A percentile compares a stretch with the other conserved stretches of the same genome.
phyloP scores from a whole-genome alignment of 805 yeast genomes.

The Kuraishia capsulata region DNA sequence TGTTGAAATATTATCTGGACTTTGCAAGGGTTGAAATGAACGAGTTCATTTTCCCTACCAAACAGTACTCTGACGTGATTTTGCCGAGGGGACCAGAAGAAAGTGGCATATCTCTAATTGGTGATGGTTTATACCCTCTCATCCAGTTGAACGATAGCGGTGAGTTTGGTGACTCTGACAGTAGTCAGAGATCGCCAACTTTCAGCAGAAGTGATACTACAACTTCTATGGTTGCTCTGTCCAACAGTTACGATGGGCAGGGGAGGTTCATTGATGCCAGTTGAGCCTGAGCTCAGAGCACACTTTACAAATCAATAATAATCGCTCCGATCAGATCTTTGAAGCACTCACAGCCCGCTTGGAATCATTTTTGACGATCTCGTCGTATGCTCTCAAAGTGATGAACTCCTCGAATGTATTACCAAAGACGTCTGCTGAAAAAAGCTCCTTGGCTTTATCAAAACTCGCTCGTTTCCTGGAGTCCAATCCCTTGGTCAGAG shows the following conservation, averaged over 20 bases:
- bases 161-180: constrained; percentile 7
- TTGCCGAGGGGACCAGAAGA: constrained; percentile 62
- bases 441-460: constrained; percentile 43
- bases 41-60: constrained; percentile 58
- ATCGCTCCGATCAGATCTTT: neutral
- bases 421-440: constrained; percentile 56
- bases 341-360: neutral
- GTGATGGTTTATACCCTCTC: constrained; percentile 50
- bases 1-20: constrained; percentile 40
- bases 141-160: constrained; percentile 5
- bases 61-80: constrained; percentile 64
- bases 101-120: constrained; percentile 47
- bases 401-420: constrained; percentile 57
- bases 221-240: constrained; percentile 7
- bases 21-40: constrained; percentile 58
- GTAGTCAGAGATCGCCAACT: neutral
- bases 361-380: constrained; percentile 27
- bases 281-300: neutral
- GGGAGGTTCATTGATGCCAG: constrained; percentile 1
- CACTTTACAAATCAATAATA: neutral
- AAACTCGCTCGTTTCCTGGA: constrained; percentile 33
- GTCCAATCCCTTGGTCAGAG: constrained; percentile 35
- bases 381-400: constrained; percentile 55
- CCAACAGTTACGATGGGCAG: constrained; percentile 1
- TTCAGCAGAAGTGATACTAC: constrained; percentile 1